These are phyloP conservation scores for Solanum hybrid DNA, from an alignment of 305 asterid genomes.

Conservation along the genomic window DNA sequence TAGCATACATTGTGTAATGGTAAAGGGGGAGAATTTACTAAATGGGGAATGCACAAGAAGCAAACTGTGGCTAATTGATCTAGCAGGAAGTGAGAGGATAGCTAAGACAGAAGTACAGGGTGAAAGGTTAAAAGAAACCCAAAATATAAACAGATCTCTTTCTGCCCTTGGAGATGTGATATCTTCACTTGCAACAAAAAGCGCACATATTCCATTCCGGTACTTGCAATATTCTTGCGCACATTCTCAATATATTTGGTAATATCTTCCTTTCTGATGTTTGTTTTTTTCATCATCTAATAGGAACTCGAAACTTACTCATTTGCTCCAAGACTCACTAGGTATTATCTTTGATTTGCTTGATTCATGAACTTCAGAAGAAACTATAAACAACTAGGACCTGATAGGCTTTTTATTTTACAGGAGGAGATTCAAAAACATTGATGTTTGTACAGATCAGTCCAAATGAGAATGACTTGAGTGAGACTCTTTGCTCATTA, in stretches of 20 bases:
- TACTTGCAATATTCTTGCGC: constrained; percentile 2
- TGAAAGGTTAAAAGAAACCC: constrained; percentile 87
- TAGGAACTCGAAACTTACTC: constrained; percentile 97
- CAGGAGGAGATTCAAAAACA: constrained; percentile 97
- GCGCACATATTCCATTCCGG: constrained; percentile 93
- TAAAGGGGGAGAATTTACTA: constrained; percentile 76
- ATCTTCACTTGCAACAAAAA: constrained; percentile 80
- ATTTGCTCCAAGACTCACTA: constrained; percentile 96
- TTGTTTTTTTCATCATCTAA: constrained; percentile 10
- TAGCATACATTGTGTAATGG: constrained; percentile 97
- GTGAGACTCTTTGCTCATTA: constrained; percentile 93
- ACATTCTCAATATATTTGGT: background rate
- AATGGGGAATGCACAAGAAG: constrained; percentile 90
- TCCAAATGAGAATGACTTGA: constrained; percentile 75
- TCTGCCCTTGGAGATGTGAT: constrained; percentile 98
- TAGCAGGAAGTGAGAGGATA: constrained; percentile 95
- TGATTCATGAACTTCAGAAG: background rate
- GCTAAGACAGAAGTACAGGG: constrained; percentile 97
- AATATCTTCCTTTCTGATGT: background rate
- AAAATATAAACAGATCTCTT: constrained; percentile 84
- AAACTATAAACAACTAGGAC: background rate
- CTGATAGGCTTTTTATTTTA: background rate
- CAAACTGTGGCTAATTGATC: constrained; percentile 90
- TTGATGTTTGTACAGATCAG: constrained; percentile 97
- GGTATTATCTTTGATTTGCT: constrained; percentile 30